Evolutionary conservation across 1,284 basidiomycete genomes (phyloP).

Genomic region (Heliocybe sulcata): DNA sequence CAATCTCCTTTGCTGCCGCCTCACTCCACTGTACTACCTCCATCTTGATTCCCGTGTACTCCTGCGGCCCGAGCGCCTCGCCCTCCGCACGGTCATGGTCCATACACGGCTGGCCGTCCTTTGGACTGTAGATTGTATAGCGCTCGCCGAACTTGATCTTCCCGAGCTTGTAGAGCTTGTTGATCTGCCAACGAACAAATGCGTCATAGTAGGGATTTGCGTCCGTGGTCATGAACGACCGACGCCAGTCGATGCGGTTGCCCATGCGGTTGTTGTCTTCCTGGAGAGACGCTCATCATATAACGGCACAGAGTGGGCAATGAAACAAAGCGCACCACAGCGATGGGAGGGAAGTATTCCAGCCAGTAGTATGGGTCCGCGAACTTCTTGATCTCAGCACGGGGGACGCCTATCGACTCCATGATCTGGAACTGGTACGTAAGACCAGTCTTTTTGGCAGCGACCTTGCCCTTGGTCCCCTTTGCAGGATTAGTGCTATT

Average conservation of each 20-base stretch:
- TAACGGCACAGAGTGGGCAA: slow-evolving; percentile 4
- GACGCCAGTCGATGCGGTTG: slow-evolving; percentile 95
- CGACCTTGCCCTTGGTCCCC: slow-evolving; percentile 94
- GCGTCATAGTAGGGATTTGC: slow-evolving; percentile 97
- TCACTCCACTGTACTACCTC: slow-evolving; percentile 80
- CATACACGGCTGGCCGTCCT: slow-evolving; percentile 99
- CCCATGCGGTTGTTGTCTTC: slow-evolving; percentile 84
- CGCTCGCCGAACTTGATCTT: slow-evolving; percentile 98
- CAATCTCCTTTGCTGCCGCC: slow-evolving; percentile 54
- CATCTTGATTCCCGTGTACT: slow-evolving; percentile 97
- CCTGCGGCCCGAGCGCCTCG: slow-evolving; percentile 93
- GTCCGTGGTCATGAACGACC: slow-evolving; percentile 92
- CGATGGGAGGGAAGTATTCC: slow-evolving; percentile 94
- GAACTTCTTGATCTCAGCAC: slow-evolving; percentile 91
- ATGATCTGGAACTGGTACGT: slow-evolving; percentile 99
- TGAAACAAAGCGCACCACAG: slow-evolving; percentile 46
- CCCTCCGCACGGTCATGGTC: slow-evolving; percentile 97
- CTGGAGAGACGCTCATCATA: slow-evolving; percentile 26
- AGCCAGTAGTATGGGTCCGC: slow-evolving; percentile 93
- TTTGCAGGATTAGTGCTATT: slow-evolving; percentile 50
- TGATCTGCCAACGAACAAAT: slow-evolving; percentile 98
- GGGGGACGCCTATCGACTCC: slow-evolving; percentile 87
- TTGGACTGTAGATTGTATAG: slow-evolving; percentile 99
- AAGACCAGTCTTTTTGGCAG: slow-evolving; percentile 89
- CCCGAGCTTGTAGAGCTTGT: slow-evolving; percentile 80